Evolutionary conservation across 2,329 filamentous ascomycete genomes (phyloP).

Genomic region (Nothomitra cinnamomea): DNA sequence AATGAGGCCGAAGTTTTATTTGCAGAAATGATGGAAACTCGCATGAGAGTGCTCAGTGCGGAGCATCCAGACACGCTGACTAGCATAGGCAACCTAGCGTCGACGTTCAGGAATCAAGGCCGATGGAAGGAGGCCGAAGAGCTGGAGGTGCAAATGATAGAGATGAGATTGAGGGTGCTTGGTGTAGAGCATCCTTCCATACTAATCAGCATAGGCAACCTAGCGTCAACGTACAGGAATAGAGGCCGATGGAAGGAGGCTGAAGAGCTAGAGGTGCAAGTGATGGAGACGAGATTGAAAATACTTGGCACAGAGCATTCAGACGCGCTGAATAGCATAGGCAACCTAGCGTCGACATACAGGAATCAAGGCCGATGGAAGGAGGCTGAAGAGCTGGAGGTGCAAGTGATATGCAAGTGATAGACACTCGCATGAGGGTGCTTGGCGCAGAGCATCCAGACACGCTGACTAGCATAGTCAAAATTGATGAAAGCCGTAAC

Average conservation of each 20-base stretch:
- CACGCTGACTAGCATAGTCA: neutral
- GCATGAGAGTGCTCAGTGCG: too few species aligned
- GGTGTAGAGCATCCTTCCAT: neutral
- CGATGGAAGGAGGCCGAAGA: too few species aligned
- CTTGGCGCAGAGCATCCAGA: slow-evolving; percentile 4
- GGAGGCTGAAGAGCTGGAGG: slow-evolving; percentile 4
- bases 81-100: neutral
- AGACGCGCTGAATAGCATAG: neutral
- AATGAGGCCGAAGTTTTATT: too few species aligned
- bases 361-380: neutral
- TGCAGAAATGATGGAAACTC: neutral
- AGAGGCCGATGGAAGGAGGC: neutral
- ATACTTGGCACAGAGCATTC: neutral
- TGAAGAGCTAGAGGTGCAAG: neutral
- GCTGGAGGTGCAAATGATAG: neutral
- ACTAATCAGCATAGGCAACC: neutral
- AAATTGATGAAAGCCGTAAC: too few species aligned
- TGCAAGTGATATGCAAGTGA: neutral
- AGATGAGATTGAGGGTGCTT: neutral
- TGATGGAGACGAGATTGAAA: slow-evolving; percentile 1
- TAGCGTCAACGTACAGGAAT: neutral
- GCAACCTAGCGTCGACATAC: neutral
- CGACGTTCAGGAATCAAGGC: neutral
- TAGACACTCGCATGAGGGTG: slow-evolving; percentile 2
- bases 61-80: too few species aligned